Evolutionary conservation across 306 rosid genomes (phyloP), one percentile per base, ranked within the genome.

Genomic region (Castanea sativa): DNA sequence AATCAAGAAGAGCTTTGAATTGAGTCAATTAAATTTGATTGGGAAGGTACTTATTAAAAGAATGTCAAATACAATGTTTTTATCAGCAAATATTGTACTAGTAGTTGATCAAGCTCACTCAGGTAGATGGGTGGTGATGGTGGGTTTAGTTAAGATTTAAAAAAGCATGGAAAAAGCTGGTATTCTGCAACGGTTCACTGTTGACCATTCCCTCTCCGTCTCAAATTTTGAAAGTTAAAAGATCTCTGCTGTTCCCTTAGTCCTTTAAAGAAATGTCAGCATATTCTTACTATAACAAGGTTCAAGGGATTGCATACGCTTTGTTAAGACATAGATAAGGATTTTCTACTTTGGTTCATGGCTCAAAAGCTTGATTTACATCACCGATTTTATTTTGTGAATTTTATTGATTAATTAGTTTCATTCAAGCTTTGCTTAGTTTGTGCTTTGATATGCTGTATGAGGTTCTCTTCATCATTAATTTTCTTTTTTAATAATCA

Each of bases 391-490:
- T 35, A 63, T 67, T 67, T 18, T 67, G 51, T 35, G 23, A 19
- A n/a, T 32, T 16, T 32, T 16, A 11, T 32, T 65, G 71, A 12
- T 52, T 41, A 57, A 14, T 25, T 1, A 2, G 69, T 73, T 80
- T 13, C 60, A 80, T 59, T 21, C 25, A 59, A 71, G 67, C 35
- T 38, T 71, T 16, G 60, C 67, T 82, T 74, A 51, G 35, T 4
- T 71, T 77, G 4, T 65, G n/a, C 59, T 69, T 53, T 69, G 74
- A 78, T 74, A 60, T 71, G 45, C 73, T 29, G 30, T 58, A 61
- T 16, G 58, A 65, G 79, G 56, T 61, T 81, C 71, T 80, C 74
- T 56, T 60, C 69, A 19, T 71, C 51, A 16, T 15, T 41, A 43
- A 59, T 51, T 30, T 78, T 38, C 45, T 8, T 8, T 38, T 38